A percentile compares a stretch with the other conserved stretches of the same genome.
Conservation (phyloP, 352 stramenopile species). For the Globisporangium alternatum region DNA sequence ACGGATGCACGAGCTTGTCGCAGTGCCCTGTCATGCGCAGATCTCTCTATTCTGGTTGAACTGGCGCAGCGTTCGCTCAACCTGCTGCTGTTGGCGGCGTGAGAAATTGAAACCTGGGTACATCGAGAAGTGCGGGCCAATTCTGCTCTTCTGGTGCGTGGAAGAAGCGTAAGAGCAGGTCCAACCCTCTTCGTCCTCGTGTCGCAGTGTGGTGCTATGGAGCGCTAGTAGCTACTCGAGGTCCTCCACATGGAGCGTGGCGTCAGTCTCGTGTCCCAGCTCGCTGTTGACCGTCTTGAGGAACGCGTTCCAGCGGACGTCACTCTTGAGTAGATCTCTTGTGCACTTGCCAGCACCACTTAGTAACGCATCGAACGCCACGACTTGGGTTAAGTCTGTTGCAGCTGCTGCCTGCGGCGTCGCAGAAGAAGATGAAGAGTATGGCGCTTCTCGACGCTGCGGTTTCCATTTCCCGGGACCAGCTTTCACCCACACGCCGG, state of each 20-base stretch:
- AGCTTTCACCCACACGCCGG: conserved; percentile 24
- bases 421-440: neutral
- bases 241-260: conserved; percentile 25
- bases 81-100: neutral
- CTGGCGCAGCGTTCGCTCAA: neutral
- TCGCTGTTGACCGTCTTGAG: conserved; percentile 11
- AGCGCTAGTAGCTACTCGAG: conserved; percentile 19
- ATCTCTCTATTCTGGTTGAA: neutral
- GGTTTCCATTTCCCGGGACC: conserved; percentile 24
- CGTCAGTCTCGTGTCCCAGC: conserved; percentile 14
- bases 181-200: neutral
- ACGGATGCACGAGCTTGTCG: neutral
- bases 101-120: conserved; percentile 1
- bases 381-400: conserved; percentile 12
- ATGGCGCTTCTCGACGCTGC: conserved; percentile 2
- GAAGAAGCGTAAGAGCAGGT: neutral
- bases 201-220: neutral
- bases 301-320: conserved; percentile 30
- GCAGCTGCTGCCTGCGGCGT: neutral
- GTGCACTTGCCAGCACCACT: neutral
- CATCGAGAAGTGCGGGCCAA: neutral
- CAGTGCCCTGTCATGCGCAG: neutral
- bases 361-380: conserved; percentile 4
- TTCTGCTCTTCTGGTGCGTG: neutral
- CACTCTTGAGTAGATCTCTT: conserved; percentile 29